A percentile compares a stretch with the other conserved stretches of the same genome.
Conservation (phyloP, 106 monocot genomes). For the Ottelia alismoides region DNA sequence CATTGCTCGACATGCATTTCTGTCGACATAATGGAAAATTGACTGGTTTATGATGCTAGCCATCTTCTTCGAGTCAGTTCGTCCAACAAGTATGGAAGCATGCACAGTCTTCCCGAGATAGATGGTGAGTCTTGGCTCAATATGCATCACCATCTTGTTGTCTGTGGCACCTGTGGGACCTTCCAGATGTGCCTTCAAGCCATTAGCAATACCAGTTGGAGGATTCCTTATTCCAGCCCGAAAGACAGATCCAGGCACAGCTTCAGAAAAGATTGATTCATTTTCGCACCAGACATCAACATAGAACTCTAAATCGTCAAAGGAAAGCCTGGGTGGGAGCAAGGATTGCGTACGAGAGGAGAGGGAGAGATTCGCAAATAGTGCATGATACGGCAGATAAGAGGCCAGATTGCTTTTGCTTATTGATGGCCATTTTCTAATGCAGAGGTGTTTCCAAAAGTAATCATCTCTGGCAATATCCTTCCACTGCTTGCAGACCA, state of each 20-base stretch:
- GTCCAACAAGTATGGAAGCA: constrained; percentile 50
- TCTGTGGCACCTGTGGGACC: constrained; percentile 11
- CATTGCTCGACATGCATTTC: constrained; percentile 36
- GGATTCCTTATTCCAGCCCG: constrained; percentile 28
- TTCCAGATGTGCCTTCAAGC: constrained; percentile 21
- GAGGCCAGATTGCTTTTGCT: constrained; percentile 28
- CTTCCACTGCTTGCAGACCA: constrained; percentile 63
- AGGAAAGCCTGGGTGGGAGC: constrained; percentile 46
- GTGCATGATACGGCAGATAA: constrained; percentile 23
- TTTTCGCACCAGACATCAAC: constrained; percentile 61
- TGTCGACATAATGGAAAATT: constrained; percentile 51
- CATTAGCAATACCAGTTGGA: constrained; percentile 25
- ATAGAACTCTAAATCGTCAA: constrained; percentile 57
- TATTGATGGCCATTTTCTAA: constrained; percentile 56
- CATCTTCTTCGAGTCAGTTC: constrained; percentile 53
- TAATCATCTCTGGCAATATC: constrained; percentile 72
- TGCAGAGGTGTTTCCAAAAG: constrained; percentile 77
- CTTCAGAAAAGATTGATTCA: constrained; percentile 41
- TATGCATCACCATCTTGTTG: constrained; percentile 56
- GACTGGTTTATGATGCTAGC: constrained; percentile 45
- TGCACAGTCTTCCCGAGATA: constrained; percentile 9
- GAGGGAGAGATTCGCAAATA: constrained; percentile 43
- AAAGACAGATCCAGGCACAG: constrained; percentile 35
- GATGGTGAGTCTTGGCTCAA: constrained; percentile 42
- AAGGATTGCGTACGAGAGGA: constrained; percentile 15